Evolutionary conservation across 441 rosid genomes (phyloP), one percentile per base, ranked within the genome.

Genomic region (Erysimum pusillum): DNA sequence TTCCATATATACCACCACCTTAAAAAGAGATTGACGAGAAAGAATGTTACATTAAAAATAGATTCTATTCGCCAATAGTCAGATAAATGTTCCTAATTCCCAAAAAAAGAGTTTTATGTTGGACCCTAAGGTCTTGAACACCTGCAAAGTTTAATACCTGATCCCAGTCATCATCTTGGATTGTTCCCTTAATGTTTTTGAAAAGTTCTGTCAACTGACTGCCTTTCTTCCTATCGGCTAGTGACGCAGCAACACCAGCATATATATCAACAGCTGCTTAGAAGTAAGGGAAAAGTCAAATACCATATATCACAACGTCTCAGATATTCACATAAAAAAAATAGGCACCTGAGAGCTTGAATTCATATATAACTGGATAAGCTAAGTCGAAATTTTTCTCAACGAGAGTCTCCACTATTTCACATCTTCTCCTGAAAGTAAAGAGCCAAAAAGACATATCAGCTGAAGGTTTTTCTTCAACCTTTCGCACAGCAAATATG

Each of bases 381-480:
- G 98, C 95, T 82, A 95, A 87, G 86, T 95, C 97, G 63, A 95
- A 95, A 64, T 91, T 93, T 88, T 86, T 95, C 87, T 95, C 98
- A 56, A 89, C 91, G 35, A 95, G 94, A 49, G 87, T 86, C 87
- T 95, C 98, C 6, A 96, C 99, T 74, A 91, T 87, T 85, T 88
- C 90, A 73, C 88, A 81, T 82, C 99, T 90, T 67, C 99, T 89
- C 92, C 99, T 95, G 91, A 71, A 76, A 81, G 65, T 77, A 78
- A 80, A 70, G 31, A 83, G 58, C 53, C 70, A 79, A 18, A 0
- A 73, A 53, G 22, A 63, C 60, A 66, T 48, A 13, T 78, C 32
- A 73, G 81, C 46, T 57, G 17, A 64, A 71, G 20, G 7, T 38
- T 13, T 57, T 36, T 53, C 59, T 69, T 68, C 56, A 0, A 69